Evolutionary conservation across 1,139 yeast species (phyloP).

Genomic region (Debaryomycetaceae sp.): DNA sequence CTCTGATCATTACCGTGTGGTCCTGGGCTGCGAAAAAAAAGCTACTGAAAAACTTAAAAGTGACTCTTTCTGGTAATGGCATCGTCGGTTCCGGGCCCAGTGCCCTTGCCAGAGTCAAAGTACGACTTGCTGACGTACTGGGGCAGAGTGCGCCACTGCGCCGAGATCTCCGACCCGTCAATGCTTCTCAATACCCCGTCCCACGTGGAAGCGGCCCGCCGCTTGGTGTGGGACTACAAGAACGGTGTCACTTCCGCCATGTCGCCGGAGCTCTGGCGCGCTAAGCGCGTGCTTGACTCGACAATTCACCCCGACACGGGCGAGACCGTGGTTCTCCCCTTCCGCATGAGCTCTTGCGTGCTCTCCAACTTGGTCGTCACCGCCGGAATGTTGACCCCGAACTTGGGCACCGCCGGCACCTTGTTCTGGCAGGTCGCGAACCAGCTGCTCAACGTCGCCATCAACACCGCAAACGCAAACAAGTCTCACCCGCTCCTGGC

Average conservation of each 20-base stretch:
- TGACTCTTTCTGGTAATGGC: conserved; percentile 48
- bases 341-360: conserved; percentile 94
- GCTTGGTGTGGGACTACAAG: conserved; percentile 58
- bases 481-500: conserved; percentile 86
- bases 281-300: conserved; percentile 77
- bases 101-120: conserved; percentile 65
- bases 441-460: conserved; percentile 92
- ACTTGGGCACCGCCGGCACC: conserved; percentile 81
- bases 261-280: conserved; percentile 82
- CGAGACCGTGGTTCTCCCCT: conserved; percentile 81
- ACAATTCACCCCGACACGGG: conserved; percentile 95
- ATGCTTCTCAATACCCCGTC: conserved; percentile 66
- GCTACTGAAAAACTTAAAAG: not conserved
- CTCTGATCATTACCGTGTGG: conserved; percentile 1
- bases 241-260: conserved; percentile 53
- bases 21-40: not conserved
- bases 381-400: conserved; percentile 95
- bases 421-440: conserved; percentile 96
- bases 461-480: conserved; percentile 91
- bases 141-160: conserved; percentile 92
- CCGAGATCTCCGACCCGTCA: conserved; percentile 84
- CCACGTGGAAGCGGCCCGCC: conserved; percentile 56
- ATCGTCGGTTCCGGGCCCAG: conserved; percentile 73
- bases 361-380: conserved; percentile 89
- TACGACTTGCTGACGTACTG: conserved; percentile 73